These are phyloP conservation scores for Atkinsonella hypoxylon DNA, from an alignment of 2,329 filamentous ascomycete species.

Conservation along the genomic window DNA sequence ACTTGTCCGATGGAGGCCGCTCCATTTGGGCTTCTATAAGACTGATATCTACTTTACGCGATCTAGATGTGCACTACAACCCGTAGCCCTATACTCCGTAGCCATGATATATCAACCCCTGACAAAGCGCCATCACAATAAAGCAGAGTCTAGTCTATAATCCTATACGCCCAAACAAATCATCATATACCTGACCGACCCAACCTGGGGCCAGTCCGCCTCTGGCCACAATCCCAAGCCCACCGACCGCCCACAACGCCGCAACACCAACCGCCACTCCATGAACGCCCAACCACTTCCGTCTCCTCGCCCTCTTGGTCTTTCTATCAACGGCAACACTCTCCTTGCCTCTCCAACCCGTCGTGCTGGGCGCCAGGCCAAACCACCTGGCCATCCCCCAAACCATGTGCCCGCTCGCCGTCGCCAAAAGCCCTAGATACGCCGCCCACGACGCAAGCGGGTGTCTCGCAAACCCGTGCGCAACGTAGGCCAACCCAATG, in stretches of 20 bases:
- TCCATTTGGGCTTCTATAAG: too few relatives aligned
- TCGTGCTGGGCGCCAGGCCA: constrained; percentile 46
- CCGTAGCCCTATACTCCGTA: neutral
- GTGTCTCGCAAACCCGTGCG: constrained; percentile 71
- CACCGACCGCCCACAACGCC: constrained; percentile 69
- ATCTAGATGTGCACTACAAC: too few relatives aligned
- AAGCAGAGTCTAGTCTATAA: constrained; percentile 12
- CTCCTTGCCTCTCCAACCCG: constrained; percentile 32
- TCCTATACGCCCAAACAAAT: constrained; percentile 33
- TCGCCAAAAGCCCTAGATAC: constrained; percentile 54
- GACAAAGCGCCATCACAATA: neutral
- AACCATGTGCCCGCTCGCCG: constrained; percentile 65
- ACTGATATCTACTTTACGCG: too few relatives aligned
- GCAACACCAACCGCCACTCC: constrained; percentile 45
- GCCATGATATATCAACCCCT: neutral
- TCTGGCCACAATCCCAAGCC: constrained; percentile 63
- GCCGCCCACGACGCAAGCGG: constrained; percentile 53
- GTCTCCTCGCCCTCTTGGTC: constrained; percentile 42
- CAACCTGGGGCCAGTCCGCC: constrained; percentile 62
- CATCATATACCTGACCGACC: constrained; percentile 71
- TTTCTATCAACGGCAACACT: constrained; percentile 34
- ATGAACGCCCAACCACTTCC: constrained; percentile 62
- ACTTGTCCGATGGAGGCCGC: too few relatives aligned
- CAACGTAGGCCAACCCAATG: constrained; percentile 70
- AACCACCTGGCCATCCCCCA: constrained; percentile 84